These are phyloP conservation scores for Trichoderma koningiopsis DNA, from an alignment of 2,329 filamentous ascomycete genomes.

Conservation along the genomic window DNA sequence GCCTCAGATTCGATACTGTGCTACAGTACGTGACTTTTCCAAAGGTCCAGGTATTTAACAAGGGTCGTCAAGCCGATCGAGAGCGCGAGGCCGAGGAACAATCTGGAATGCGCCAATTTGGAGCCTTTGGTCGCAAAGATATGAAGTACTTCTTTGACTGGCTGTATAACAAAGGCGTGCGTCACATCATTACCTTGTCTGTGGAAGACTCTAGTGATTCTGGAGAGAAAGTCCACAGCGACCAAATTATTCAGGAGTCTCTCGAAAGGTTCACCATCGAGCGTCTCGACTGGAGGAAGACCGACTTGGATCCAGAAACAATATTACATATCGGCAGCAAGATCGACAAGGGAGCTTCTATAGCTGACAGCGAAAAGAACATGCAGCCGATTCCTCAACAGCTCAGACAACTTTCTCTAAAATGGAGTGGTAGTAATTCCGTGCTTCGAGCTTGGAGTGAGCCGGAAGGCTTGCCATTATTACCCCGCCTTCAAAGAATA, in stretches of 20 bases:
- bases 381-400: background rate
- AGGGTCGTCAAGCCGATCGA: background rate
- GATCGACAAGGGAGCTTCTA: no score
- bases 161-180: background rate
- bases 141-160: background rate
- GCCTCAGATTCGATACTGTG: background rate
- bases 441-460: background rate
- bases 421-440: background rate
- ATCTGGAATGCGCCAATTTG: background rate
- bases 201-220: background rate
- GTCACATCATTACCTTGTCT: background rate
- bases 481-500: background rate
- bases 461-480: background rate
- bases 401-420: background rate
- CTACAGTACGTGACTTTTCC: background rate
- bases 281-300: background rate
- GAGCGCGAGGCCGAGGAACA: background rate
- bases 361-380: background rate
- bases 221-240: background rate
- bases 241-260: background rate
- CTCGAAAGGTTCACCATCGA: background rate
- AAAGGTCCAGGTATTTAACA: background rate
- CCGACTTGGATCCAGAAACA: background rate
- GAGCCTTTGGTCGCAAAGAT: background rate
- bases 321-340: background rate